These are phyloP conservation scores for Thalassiosira livingstoniorum DNA, from an alignment of 352 stramenopile genomes.

Conservation along the genomic window DNA sequence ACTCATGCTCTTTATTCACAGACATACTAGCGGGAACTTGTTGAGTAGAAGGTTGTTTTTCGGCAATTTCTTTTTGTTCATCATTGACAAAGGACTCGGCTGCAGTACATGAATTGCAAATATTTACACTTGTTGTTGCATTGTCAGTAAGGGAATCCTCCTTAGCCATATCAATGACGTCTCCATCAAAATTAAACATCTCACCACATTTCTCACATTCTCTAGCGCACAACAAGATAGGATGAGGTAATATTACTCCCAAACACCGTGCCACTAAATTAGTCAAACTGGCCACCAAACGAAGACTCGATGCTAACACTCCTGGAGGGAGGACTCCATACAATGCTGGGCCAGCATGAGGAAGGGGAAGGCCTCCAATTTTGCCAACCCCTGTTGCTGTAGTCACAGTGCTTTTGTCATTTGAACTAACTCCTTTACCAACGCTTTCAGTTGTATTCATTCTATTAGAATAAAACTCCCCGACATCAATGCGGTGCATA, in stretches of 20 bases:
- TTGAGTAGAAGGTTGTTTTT: too few relatives aligned
- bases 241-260: constrained; percentile 78
- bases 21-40: too few relatives aligned
- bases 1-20: not conserved
- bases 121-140: too few relatives aligned
- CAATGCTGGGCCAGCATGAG: constrained; percentile 76
- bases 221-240: constrained; percentile 64
- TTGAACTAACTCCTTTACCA: not conserved
- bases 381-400: constrained; percentile 72
- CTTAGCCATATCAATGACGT: constrained; percentile 29
- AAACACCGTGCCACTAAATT: constrained; percentile 72
- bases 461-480: constrained; percentile 36
- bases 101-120: not conserved
- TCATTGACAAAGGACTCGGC: not conserved
- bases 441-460: not conserved
- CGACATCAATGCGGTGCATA: constrained; percentile 78
- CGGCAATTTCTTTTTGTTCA: not conserved
- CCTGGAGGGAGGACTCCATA: constrained; percentile 71
- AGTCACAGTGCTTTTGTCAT: constrained; percentile 26
- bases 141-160: not conserved
- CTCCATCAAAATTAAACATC: constrained; percentile 17
- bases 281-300: constrained; percentile 74
- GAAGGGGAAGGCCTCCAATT: constrained; percentile 74
- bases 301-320: constrained; percentile 72
- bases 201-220: constrained; percentile 9